phyloP scores from a whole-genome alignment of 345 rosid species.

The Salix arbutifolia region DNA sequence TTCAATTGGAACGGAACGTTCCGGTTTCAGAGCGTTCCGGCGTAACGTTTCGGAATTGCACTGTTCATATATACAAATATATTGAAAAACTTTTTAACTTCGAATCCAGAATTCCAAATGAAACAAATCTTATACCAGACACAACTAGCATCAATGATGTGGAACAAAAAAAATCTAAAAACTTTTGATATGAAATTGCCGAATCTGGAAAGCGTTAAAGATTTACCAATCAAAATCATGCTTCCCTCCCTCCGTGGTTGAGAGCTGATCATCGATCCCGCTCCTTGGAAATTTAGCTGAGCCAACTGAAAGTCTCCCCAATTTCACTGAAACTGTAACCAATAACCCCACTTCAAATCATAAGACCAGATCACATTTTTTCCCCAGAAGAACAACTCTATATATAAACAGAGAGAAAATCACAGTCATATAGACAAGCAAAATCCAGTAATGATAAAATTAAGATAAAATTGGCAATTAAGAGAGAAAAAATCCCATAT shows the following conservation, averaged over 20 bases:
- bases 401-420: too few species aligned
- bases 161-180: neutral
- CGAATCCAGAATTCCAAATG: neutral
- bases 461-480: neutral
- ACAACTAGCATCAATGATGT: neutral
- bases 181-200: neutral
- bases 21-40: too few species aligned
- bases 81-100: neutral
- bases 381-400: neutral
- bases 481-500: neutral
- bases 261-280: slow-evolving; percentile 70
- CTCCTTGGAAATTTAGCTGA: slow-evolving; percentile 48
- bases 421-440: neutral
- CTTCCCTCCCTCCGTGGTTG: slow-evolving; percentile 75
- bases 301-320: slow-evolving; percentile 74
- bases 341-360: neutral
- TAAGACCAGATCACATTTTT: neutral
- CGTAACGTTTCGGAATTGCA: too few species aligned
- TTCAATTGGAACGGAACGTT: too few species aligned
- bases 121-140: neutral
- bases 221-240: slow-evolving; percentile 87
- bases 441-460: neutral
- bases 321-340: slow-evolving; percentile 51
- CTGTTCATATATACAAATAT: too few species aligned
- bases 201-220: neutral